Evolutionary conservation across 106 monocot genomes (phyloP).

Genomic region (Apostasia shenzhenica): DNA sequence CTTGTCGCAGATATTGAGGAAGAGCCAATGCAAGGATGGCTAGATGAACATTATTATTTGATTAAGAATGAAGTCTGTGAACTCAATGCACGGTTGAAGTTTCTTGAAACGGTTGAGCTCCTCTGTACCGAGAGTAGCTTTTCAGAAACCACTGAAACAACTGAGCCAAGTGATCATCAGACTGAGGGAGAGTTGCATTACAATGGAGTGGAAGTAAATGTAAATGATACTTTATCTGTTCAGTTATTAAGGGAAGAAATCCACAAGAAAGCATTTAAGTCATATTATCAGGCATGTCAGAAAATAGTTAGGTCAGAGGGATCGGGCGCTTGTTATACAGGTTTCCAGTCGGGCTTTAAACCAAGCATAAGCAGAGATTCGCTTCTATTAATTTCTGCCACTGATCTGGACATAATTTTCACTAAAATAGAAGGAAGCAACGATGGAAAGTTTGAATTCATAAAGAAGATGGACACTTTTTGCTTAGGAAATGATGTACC

Average conservation of each 20-base stretch:
- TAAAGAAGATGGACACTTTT: conserved; percentile 59
- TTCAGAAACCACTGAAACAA: not conserved
- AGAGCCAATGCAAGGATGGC: conserved; percentile 92
- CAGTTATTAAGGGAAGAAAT: conserved; percentile 62
- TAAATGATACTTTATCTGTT: conserved; percentile 23
- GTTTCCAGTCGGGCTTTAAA: conserved; percentile 76
- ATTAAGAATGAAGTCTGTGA: conserved; percentile 72
- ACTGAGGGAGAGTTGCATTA: conserved; percentile 29
- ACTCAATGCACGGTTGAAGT: conserved; percentile 49
- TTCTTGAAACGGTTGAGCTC: conserved; percentile 44
- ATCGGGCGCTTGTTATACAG: conserved; percentile 54
- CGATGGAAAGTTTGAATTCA: conserved; percentile 72
- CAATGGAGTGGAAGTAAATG: conserved; percentile 46
- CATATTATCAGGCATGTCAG: conserved; percentile 73
- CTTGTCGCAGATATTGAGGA: conserved; percentile 83
- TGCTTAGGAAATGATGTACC: conserved; percentile 60
- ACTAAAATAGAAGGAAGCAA: conserved; percentile 64
- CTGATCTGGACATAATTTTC: conserved; percentile 68
- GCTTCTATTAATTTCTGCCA: conserved; percentile 64
- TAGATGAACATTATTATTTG: conserved; percentile 88
- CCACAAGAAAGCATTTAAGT: conserved; percentile 57
- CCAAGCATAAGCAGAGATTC: conserved; percentile 57
- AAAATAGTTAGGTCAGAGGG: conserved; percentile 49
- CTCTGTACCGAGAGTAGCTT: conserved; percentile 17
- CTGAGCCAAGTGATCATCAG: conserved; percentile 22